Evolutionary conservation across 148 eudicot genomes (phyloP).

Genomic region (Rheum nobile): DNA sequence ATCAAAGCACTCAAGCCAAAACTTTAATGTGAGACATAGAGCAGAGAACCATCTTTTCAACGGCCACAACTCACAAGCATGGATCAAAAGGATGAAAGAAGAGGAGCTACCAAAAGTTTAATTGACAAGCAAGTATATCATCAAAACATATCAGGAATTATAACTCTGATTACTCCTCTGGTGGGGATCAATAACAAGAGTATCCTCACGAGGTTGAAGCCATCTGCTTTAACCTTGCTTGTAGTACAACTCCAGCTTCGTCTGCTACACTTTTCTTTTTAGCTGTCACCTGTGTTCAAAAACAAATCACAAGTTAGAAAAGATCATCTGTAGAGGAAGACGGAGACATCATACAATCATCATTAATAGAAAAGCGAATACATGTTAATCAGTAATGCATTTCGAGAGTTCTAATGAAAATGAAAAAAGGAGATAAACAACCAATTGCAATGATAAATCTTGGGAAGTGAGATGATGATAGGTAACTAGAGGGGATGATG

Average conservation of each 20-base stretch:
- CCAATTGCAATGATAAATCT: too few relatives aligned
- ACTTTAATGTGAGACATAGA: not conserved
- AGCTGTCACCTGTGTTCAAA: slow-evolving; percentile 50
- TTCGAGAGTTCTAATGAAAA: not conserved
- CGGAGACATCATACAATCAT: not conserved
- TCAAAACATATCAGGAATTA: not conserved
- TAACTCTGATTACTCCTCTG: not conserved
- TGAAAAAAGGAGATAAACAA: not conserved
- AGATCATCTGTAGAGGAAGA: not conserved
- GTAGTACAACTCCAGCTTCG: slow-evolving; percentile 59
- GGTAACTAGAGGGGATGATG: not conserved
- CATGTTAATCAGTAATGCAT: not conserved
- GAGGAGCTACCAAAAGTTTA: not conserved
- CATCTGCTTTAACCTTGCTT: slow-evolving; percentile 73
- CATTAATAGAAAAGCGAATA: not conserved
- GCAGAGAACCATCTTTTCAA: not conserved
- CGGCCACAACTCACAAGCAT: not conserved
- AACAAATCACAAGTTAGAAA: not conserved
- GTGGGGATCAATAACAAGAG: not conserved
- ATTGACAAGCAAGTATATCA: not conserved
- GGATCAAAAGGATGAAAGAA: not conserved
- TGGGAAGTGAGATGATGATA: not conserved
- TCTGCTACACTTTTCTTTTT: slow-evolving; percentile 82
- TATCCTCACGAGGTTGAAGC: slow-evolving; percentile 35
- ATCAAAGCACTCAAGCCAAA: not conserved